These are phyloP conservation scores for Chrysochromulina parva DNA, from an alignment of 78 protist species.

Conservation along the genomic window DNA sequence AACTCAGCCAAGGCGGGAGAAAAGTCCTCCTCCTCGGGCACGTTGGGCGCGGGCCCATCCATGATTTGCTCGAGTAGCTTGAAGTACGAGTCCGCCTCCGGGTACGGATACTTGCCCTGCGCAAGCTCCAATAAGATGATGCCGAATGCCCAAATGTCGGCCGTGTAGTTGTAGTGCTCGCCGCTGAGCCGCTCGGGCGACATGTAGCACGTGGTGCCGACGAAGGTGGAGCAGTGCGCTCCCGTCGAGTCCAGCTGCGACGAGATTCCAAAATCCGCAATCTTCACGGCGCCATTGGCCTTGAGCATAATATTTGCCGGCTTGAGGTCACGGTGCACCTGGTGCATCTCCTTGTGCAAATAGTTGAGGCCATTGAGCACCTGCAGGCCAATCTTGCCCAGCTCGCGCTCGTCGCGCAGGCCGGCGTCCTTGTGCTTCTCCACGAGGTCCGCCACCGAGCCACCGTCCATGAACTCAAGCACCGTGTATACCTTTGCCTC, in stretches of 20 bases:
- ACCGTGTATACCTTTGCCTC: neutral
- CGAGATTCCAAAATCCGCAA: constrained; percentile 18
- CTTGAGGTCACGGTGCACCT: constrained; percentile 28
- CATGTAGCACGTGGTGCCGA: neutral
- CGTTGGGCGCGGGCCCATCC: neutral
- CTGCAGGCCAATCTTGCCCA: neutral
- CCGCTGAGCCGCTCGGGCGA: constrained; percentile 10
- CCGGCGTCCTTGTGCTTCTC: neutral
- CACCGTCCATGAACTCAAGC: constrained; percentile 18
- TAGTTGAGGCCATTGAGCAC: neutral
- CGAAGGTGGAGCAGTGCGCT: neutral
- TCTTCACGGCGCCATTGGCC: neutral
- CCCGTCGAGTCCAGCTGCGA: neutral
- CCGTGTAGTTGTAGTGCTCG: neutral
- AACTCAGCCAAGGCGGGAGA: neutral
- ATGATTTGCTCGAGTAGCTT: neutral
- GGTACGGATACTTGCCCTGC: neutral
- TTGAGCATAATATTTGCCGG: constrained; percentile 5
- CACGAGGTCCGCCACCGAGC: neutral
- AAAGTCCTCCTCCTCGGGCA: neutral
- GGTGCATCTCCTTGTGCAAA: neutral
- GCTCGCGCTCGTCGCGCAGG: neutral
- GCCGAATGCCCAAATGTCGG: constrained; percentile 12
- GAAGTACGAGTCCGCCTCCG: neutral
- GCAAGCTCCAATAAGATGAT: neutral